Conservation (phyloP, 768 basidiomycete species). For the Nevesoporus exiguus region DNA sequence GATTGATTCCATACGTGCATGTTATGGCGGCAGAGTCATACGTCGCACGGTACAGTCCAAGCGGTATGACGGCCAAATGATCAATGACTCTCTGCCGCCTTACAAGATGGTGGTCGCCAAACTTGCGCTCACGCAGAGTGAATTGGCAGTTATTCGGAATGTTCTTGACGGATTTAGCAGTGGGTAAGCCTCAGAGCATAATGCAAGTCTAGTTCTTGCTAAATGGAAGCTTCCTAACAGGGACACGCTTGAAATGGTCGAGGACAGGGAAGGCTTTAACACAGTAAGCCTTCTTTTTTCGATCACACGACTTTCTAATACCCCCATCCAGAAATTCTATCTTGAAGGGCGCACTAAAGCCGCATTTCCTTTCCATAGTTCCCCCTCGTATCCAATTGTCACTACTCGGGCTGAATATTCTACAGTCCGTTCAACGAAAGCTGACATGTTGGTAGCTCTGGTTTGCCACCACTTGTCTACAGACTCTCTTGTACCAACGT, state of each 20-base stretch:
- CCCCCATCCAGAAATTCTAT: conserved; percentile 9
- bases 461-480: conserved; percentile 6
- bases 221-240: no score
- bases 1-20: background rate
- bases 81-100: conserved; percentile 1
- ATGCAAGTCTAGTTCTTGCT: background rate
- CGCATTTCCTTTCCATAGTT: conserved; percentile 3
- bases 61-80: background rate
- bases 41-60: conserved; percentile 3
- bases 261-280: conserved; percentile 1
- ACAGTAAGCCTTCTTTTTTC: no score
- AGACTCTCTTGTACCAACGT: background rate
- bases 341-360: conserved; percentile 6
- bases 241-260: background rate
- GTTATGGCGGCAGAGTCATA: background rate
- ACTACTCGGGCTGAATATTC: background rate
- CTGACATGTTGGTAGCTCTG: conserved; percentile 4
- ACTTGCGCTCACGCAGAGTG: background rate
- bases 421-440: background rate
- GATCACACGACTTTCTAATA: no score
- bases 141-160: background rate
- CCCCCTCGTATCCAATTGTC: background rate
- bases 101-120: background rate
- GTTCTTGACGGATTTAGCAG: background rate
- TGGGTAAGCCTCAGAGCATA: background rate